A percentile compares a stretch with the other conserved stretches of the same genome.
Evolutionary conservation across 2,329 filamentous ascomycete genomes (phyloP).

Genomic region (Leptographium procerum): DNA sequence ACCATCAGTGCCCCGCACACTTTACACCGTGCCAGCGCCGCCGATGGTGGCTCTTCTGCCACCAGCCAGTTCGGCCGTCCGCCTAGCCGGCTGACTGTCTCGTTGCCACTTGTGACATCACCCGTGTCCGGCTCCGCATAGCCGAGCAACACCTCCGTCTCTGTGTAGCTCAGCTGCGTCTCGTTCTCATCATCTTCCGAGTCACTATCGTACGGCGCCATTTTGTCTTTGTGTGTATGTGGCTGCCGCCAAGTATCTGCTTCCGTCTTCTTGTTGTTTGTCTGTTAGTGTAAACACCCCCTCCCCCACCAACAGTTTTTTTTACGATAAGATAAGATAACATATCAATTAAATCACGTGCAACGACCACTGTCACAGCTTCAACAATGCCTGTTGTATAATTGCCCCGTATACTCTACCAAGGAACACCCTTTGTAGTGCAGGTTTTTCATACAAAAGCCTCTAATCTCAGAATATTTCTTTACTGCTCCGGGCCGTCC

Average conservation of each 20-base stretch:
- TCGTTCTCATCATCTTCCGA: slow-evolving; percentile 55
- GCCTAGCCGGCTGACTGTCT: slow-evolving; percentile 79
- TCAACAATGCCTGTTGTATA: background rate
- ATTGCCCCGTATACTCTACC: slow-evolving; percentile 3
- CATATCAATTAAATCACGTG: background rate
- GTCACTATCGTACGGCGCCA: slow-evolving; percentile 80
- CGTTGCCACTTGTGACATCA: slow-evolving; percentile 49
- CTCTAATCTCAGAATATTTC: background rate
- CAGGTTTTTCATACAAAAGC: slow-evolving; percentile 24
- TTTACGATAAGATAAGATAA: background rate
- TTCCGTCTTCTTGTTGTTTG: background rate
- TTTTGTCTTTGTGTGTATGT: slow-evolving; percentile 20
- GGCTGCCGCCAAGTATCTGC: background rate
- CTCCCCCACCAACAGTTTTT: background rate
- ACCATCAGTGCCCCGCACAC: slow-evolving; percentile 76
- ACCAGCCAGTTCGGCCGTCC: slow-evolving; percentile 81
- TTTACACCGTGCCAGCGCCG: slow-evolving; percentile 71
- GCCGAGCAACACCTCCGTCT: slow-evolving; percentile 81
- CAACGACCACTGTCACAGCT: slow-evolving; percentile 2
- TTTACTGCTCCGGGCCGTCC: slow-evolving; percentile 44
- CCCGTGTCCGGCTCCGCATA: slow-evolving; percentile 51
- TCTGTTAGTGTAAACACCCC: background rate
- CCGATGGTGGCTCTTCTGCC: slow-evolving; percentile 56
- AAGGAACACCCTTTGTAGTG: slow-evolving; percentile 14
- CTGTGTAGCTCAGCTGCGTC: slow-evolving; percentile 37